phyloP scores from a whole-genome alignment of 176 grass and related monocot genomes.

The Aegilops longissima region DNA sequence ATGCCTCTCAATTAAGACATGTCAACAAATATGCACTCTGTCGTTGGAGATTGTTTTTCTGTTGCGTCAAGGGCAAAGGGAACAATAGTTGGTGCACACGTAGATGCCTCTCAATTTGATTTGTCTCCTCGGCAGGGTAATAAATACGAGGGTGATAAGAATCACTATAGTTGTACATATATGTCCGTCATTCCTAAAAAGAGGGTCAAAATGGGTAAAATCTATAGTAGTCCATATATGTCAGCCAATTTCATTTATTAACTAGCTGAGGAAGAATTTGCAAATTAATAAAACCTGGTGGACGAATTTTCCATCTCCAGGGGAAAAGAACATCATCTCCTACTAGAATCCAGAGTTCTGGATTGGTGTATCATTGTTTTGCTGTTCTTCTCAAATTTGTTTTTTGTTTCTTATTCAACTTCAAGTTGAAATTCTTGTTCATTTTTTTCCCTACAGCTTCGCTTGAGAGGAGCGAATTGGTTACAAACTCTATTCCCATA shows the following conservation, averaged over 20 bases:
- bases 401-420: constrained; percentile 8
- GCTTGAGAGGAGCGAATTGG: constrained; percentile 58
- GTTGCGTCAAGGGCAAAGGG: constrained; percentile 1
- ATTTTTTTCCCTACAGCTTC: constrained; percentile 50
- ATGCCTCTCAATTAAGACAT: background rate
- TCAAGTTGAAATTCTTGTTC: constrained; percentile 3
- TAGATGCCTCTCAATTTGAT: background rate
- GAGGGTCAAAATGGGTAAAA: background rate
- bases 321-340: background rate
- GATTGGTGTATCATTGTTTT: background rate
- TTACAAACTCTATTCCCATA: constrained; percentile 38
- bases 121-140: background rate
- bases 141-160: background rate
- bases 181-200: background rate
- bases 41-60: background rate
- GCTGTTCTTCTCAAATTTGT: background rate
- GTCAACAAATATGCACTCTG: background rate
- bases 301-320: background rate
- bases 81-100: background rate
- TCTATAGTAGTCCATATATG: background rate
- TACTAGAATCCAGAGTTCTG: constrained; percentile 2
- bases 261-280: background rate
- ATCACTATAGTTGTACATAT: constrained; percentile 2
- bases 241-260: background rate
- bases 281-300: background rate